phyloP scores from a whole-genome alignment of 805 yeast genomes.

The Yueomyces sp. region DNA sequence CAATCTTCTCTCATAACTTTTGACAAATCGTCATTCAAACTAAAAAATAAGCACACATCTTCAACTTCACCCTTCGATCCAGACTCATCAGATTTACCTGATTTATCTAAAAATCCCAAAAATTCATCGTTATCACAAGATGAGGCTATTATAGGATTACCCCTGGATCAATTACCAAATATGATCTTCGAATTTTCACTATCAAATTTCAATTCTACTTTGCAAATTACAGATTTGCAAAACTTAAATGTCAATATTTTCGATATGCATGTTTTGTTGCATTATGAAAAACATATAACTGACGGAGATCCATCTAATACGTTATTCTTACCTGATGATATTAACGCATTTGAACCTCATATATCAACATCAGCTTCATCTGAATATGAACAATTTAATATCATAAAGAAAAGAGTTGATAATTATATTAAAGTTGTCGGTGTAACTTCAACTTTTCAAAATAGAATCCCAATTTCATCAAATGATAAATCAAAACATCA shows the following conservation, averaged over 20 bases:
- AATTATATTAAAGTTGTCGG: constrained; percentile 16
- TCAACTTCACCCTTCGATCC: no score
- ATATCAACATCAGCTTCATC: background rate
- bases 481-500: no score
- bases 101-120: background rate
- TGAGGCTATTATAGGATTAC: no score
- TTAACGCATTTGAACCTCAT: background rate
- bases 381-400: background rate
- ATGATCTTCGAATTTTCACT: constrained; percentile 13
- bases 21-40: no score
- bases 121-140: background rate
- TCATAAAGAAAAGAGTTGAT: constrained; percentile 4
- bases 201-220: constrained; percentile 15
- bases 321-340: background rate
- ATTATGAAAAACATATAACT: constrained; percentile 3
- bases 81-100: no score
- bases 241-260: constrained; percentile 12
- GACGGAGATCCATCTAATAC: background rate
- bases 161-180: constrained; percentile 7
- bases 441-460: constrained; percentile 8
- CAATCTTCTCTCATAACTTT: no score
- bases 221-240: constrained; percentile 11
- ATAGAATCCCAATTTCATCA: constrained; percentile 1
- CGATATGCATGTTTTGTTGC: constrained; percentile 10
- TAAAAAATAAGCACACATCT: no score